phyloP scores from a whole-genome alignment of 345 rosid genomes.

The Camelina hispida region DNA sequence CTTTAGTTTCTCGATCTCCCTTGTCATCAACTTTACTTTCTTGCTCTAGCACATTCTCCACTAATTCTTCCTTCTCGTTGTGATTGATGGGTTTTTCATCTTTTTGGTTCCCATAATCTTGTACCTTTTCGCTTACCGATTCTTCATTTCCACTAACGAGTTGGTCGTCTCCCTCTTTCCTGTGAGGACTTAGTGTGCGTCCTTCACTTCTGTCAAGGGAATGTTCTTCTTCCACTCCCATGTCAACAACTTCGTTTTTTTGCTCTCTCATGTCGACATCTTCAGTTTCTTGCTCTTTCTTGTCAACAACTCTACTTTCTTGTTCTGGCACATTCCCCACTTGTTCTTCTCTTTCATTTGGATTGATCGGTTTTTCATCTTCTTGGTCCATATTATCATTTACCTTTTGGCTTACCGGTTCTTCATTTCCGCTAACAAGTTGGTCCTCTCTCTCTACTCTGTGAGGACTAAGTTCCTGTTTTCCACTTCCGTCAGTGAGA shows the following conservation, averaged over 20 bases:
- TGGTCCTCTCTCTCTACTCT: constrained; percentile 16
- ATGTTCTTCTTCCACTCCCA: background rate
- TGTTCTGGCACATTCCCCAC: constrained; percentile 14
- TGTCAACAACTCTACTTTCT: constrained; percentile 21
- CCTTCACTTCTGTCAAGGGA: background rate
- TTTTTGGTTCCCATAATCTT: constrained; percentile 13
- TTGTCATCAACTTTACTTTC: background rate
- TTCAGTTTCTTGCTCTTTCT: background rate
- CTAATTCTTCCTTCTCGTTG: constrained; percentile 19
- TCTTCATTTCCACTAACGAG: background rate
- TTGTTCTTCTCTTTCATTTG: constrained; percentile 8
- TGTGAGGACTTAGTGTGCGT: background rate
- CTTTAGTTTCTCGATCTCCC: background rate
- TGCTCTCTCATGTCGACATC: background rate
- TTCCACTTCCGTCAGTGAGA: constrained; percentile 17
- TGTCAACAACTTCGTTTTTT: background rate
- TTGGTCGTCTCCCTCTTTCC: background rate
- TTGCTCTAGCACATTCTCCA: constrained; percentile 8
- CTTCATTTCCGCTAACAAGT: background rate
- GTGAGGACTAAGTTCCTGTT: constrained; percentile 1
- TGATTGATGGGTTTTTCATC: constrained; percentile 15
- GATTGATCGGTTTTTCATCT: constrained; percentile 16
- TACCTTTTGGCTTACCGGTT: constrained; percentile 16
- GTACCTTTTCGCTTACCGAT: background rate
- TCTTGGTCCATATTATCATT: background rate